phyloP scores from a whole-genome alignment of 2,329 filamentous ascomycete species.

The Curvularia hawaiiensis region DNA sequence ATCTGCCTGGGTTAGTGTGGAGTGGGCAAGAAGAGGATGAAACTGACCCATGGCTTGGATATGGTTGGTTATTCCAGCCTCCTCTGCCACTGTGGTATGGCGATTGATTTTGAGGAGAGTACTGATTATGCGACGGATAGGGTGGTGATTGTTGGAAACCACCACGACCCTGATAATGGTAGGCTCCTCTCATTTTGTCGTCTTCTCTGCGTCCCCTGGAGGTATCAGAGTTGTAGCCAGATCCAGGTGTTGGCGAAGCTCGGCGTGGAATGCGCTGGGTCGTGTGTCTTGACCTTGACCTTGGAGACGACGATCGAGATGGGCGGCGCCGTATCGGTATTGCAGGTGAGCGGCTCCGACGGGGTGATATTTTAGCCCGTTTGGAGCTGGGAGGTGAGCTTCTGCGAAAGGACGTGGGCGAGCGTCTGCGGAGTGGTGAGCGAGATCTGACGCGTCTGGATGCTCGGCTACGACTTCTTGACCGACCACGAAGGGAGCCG shows the following conservation, averaged over 20 bases:
- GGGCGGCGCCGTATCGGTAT: conserved; percentile 30
- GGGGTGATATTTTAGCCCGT: conserved; percentile 25
- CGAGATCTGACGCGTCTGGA: conserved; percentile 38
- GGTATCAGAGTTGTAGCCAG: conserved; percentile 40
- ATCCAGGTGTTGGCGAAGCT: conserved; percentile 35
- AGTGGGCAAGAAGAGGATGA: neutral
- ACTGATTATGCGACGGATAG: conserved; percentile 62
- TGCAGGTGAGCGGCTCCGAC: conserved; percentile 34
- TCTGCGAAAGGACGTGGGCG: conserved; percentile 32
- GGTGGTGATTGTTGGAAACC: conserved; percentile 64
- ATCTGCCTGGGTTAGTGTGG: conserved; percentile 43
- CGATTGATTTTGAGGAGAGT: conserved; percentile 66
- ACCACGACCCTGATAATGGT: conserved; percentile 45
- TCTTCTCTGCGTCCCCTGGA: conserved; percentile 34
- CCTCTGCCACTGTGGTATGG: conserved; percentile 63
- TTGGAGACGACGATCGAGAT: conserved; percentile 37
- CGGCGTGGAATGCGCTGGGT: conserved; percentile 28
- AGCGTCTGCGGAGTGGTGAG: conserved; percentile 38
- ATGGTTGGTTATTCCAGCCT: conserved; percentile 55
- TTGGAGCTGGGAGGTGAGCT: conserved; percentile 30
- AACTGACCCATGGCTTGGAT: conserved; percentile 58
- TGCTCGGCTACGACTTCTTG: conserved; percentile 36
- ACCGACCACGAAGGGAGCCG: conserved; percentile 23
- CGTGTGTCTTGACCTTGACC: conserved; percentile 18
- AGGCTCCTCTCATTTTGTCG: conserved; percentile 44